phyloP scores from a whole-genome alignment of 1,139 yeast genomes.

The Candida sp. region DNA sequence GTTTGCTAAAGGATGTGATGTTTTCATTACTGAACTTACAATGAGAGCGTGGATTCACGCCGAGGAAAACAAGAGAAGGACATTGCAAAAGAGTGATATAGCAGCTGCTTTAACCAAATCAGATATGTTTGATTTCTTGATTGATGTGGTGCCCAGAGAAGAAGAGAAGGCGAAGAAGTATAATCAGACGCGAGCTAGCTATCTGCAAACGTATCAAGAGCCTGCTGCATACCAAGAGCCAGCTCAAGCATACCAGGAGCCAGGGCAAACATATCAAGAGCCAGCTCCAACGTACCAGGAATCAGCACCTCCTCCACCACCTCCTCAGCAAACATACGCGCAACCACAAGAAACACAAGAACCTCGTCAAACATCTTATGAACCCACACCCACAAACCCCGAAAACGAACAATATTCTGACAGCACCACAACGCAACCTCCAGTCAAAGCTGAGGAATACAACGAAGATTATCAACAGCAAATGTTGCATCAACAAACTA shows the following conservation, averaged over 20 bases:
- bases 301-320: background rate
- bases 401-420: background rate
- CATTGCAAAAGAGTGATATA: slow-evolving; percentile 89
- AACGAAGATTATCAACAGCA: slow-evolving; percentile 11
- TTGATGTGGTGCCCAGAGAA: slow-evolving; percentile 92
- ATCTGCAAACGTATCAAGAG: slow-evolving; percentile 6
- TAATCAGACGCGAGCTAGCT: slow-evolving; percentile 13
- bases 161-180: slow-evolving; percentile 55
- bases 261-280: background rate
- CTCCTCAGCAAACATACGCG: background rate
- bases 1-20: slow-evolving; percentile 97
- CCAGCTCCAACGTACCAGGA: slow-evolving; percentile 1
- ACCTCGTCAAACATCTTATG: slow-evolving; percentile 1
- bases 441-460: slow-evolving; percentile 1
- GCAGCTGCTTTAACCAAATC: slow-evolving; percentile 93
- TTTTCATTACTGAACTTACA: slow-evolving; percentile 92
- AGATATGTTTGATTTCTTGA: slow-evolving; percentile 95
- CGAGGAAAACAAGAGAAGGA: slow-evolving; percentile 90
- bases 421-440: background rate
- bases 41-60: slow-evolving; percentile 99
- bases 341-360: background rate
- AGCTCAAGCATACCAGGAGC: slow-evolving; percentile 3
- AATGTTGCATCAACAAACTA: slow-evolving; percentile 11
- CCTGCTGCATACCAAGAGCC: slow-evolving; percentile 4
- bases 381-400: background rate